A percentile compares a stretch with the other conserved stretches of the same genome.
phyloP scores from a whole-genome alignment of 805 yeast genomes.

The Teunomyces funiuensis region DNA sequence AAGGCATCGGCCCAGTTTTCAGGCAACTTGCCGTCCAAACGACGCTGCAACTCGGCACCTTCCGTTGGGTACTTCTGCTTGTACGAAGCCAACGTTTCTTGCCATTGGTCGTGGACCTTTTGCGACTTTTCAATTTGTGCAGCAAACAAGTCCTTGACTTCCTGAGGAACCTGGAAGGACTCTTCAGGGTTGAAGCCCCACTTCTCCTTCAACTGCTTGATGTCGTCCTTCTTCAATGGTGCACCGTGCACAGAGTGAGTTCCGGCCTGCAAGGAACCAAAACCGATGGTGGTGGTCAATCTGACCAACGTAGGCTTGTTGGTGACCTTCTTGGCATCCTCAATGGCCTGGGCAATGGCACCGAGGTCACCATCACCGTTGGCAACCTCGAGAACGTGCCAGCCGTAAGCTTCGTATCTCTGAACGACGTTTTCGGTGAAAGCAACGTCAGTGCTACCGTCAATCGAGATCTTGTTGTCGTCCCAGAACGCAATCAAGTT shows the following conservation, averaged over 20 bases:
- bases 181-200: slow-evolving; percentile 88
- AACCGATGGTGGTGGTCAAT: slow-evolving; percentile 90
- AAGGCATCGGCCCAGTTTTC: slow-evolving; percentile 72
- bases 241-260: slow-evolving; percentile 94
- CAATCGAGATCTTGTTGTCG: slow-evolving; percentile 95
- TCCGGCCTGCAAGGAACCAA: slow-evolving; percentile 82
- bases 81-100: slow-evolving; percentile 60
- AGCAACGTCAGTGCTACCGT: slow-evolving; percentile 85
- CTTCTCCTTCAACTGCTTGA: slow-evolving; percentile 77
- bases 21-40: slow-evolving; percentile 78
- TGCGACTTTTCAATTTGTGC: slow-evolving; percentile 62
- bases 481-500: slow-evolving; percentile 95
- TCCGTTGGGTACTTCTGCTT: slow-evolving; percentile 67
- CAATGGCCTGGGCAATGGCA: slow-evolving; percentile 72
- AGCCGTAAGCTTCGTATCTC: slow-evolving; percentile 90
- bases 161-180: slow-evolving; percentile 76
- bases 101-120: slow-evolving; percentile 74
- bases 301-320: slow-evolving; percentile 90
- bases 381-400: slow-evolving; percentile 78
- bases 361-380: slow-evolving; percentile 80
- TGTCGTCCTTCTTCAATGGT: slow-evolving; percentile 91
- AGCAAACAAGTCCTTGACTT: slow-evolving; percentile 71
- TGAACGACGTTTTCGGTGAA: slow-evolving; percentile 89
- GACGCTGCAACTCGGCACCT: slow-evolving; percentile 78
- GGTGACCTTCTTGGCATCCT: slow-evolving; percentile 70